These are phyloP conservation scores for Neofusicoccum cordaticola DNA, from an alignment of 2,329 filamentous ascomycete genomes.

Conservation along the genomic window DNA sequence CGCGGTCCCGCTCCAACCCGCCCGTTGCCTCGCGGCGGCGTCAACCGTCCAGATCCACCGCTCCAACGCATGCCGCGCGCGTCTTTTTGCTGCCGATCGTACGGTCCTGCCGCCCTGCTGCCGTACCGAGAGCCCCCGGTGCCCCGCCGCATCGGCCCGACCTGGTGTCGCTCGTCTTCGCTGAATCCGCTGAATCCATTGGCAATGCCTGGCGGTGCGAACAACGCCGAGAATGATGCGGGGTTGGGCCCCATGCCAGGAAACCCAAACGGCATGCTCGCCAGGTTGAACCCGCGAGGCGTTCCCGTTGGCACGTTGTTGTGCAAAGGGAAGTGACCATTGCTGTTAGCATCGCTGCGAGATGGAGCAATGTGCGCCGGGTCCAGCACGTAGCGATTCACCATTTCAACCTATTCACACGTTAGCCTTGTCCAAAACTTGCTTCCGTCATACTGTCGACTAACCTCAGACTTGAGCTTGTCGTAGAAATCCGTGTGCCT, in stretches of 20 bases:
- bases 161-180: slow-evolving; percentile 36
- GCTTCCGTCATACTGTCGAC: slow-evolving; percentile 35
- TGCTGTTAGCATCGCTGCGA: slow-evolving; percentile 88
- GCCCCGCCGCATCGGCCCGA: slow-evolving; percentile 44
- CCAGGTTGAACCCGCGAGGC: slow-evolving; percentile 85
- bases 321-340: slow-evolving; percentile 85
- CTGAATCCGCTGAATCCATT: slow-evolving; percentile 60
- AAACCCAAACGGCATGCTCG: slow-evolving; percentile 65
- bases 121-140: slow-evolving; percentile 32
- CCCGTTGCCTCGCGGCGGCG: slow-evolving; percentile 46
- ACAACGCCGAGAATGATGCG: slow-evolving; percentile 43
- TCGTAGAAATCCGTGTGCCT: slow-evolving; percentile 87
- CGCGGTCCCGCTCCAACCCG: slow-evolving; percentile 56
- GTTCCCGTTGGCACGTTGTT: slow-evolving; percentile 78
- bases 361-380: slow-evolving; percentile 93
- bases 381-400: slow-evolving; percentile 93
- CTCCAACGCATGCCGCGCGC: slow-evolving; percentile 47
- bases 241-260: slow-evolving; percentile 46
- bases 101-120: slow-evolving; percentile 36
- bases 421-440: slow-evolving; percentile 7
- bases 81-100: slow-evolving; percentile 40
- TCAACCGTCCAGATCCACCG: slow-evolving; percentile 48
- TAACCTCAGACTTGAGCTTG: slow-evolving; percentile 75
- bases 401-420: slow-evolving; percentile 69
- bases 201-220: slow-evolving; percentile 44